Conservation (phyloP, 169 alveolate genomes). For the Plasmodium berghei region DNA sequence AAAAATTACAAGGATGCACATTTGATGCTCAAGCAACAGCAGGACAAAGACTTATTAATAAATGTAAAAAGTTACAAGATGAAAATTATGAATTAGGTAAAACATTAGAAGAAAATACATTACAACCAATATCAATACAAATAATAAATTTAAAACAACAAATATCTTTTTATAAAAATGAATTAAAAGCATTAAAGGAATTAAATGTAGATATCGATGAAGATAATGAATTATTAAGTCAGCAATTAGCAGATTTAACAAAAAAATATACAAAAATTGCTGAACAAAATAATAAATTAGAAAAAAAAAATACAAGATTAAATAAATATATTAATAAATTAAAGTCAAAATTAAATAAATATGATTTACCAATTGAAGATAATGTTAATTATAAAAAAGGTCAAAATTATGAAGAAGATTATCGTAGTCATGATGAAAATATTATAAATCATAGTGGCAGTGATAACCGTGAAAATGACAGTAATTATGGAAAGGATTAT, state of each 20-base stretch:
- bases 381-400: not conserved
- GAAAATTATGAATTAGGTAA: constrained; percentile 82
- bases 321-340: constrained; percentile 20
- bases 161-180: constrained; percentile 75
- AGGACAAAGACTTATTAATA: constrained; percentile 82
- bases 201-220: constrained; percentile 81
- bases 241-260: constrained; percentile 77
- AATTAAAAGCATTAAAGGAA: constrained; percentile 79
- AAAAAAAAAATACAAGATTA: constrained; percentile 22
- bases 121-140: constrained; percentile 73
- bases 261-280: constrained; percentile 56
- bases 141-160: constrained; percentile 76
- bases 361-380: not conserved
- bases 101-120: constrained; percentile 77
- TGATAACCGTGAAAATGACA: not conserved
- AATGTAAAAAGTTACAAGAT: constrained; percentile 81
- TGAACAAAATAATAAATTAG: constrained; percentile 31
- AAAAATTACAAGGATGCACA: constrained; percentile 77
- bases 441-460: not conserved
- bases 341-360: constrained; percentile 10
- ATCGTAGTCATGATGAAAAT: not conserved
- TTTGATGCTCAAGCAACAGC: constrained; percentile 81
- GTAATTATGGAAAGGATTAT: not conserved
- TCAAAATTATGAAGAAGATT: too few species aligned
- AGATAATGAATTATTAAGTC: constrained; percentile 79